These are phyloP conservation scores for Pyrus pyrifolia DNA, from an alignment of 306 rosid genomes.

Conservation along the genomic window DNA sequence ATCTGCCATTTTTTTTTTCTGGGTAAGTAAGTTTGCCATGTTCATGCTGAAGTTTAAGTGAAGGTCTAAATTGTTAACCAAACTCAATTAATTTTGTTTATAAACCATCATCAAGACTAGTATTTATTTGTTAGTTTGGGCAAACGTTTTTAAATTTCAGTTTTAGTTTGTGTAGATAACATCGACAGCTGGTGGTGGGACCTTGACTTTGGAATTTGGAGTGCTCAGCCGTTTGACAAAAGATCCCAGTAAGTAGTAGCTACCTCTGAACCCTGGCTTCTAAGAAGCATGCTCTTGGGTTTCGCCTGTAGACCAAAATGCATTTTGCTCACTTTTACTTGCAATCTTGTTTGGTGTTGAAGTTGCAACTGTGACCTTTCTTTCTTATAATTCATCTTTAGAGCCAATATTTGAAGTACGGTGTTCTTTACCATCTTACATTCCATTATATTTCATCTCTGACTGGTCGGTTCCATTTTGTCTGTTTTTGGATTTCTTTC, in stretches of 20 bases:
- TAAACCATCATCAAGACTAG: neutral
- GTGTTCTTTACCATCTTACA: neutral
- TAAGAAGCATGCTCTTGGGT: slow-evolving; percentile 4
- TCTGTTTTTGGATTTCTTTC: slow-evolving; percentile 1
- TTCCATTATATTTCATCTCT: neutral
- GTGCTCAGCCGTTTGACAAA: slow-evolving; percentile 85
- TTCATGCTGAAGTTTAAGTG: neutral
- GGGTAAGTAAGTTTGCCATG: neutral
- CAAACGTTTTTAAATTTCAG: slow-evolving; percentile 8
- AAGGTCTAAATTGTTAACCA: neutral
- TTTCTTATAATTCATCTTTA: neutral
- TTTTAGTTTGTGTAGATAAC: slow-evolving; percentile 57
- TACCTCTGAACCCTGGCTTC: neutral
- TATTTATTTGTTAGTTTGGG: slow-evolving; percentile 6
- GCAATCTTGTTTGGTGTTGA: neutral
- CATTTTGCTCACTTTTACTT: neutral
- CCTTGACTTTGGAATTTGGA: slow-evolving; percentile 95
- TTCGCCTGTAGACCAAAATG: neutral
- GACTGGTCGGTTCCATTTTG: neutral
- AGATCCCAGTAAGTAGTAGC: slow-evolving; percentile 66
- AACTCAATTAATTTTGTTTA: neutral
- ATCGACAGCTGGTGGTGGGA: slow-evolving; percentile 99
- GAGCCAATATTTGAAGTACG: neutral
- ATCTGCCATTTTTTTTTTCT: neutral
- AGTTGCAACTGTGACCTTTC: neutral